Percentiles rank a stretch among this genome's conserved stretches.
phyloP scores from a whole-genome alignment of 352 stramenopile species.

The Phytophthora cryptogea region DNA sequence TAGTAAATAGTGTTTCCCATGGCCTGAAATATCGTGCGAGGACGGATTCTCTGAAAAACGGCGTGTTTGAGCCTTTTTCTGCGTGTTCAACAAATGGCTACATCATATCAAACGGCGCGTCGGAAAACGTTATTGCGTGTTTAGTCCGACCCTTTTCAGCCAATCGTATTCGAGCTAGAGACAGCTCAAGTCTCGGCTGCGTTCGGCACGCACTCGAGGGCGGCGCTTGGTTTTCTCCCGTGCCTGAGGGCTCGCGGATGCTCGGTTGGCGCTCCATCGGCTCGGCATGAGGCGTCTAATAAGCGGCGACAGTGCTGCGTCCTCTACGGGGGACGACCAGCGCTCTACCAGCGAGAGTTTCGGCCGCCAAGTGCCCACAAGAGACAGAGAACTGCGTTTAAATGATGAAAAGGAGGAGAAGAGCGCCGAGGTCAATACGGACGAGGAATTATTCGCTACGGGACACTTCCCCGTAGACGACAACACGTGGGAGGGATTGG shows the following conservation, averaged over 20 bases:
- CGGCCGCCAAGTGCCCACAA: neutral
- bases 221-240: constrained; percentile 23
- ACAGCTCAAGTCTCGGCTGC: constrained; percentile 8
- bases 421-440: constrained; percentile 19
- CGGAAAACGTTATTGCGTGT: constrained; percentile 1
- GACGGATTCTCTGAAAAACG: neutral
- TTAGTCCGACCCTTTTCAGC: constrained; percentile 24
- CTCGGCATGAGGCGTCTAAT: constrained; percentile 23
- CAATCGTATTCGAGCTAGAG: constrained; percentile 23
- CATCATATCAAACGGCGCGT: constrained; percentile 13
- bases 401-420: constrained; percentile 33
- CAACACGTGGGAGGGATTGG: constrained; percentile 25
- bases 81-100: constrained; percentile 18
- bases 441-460: constrained; percentile 22
- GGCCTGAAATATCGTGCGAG: no score
- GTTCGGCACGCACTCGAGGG: constrained; percentile 12
- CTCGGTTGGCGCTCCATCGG: constrained; percentile 15
- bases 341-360: neutral
- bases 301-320: neutral
- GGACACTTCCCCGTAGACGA: constrained; percentile 22
- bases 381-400: constrained; percentile 4
- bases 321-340: constrained; percentile 9
- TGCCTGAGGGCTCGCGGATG: constrained; percentile 5
- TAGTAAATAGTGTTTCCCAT: neutral
- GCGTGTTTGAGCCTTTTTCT: constrained; percentile 21